A percentile compares a stretch with the other conserved stretches of the same genome.
Conservation (phyloP, 2,329 filamentous ascomycete species). For the Plenodomus biglobosus region DNA sequence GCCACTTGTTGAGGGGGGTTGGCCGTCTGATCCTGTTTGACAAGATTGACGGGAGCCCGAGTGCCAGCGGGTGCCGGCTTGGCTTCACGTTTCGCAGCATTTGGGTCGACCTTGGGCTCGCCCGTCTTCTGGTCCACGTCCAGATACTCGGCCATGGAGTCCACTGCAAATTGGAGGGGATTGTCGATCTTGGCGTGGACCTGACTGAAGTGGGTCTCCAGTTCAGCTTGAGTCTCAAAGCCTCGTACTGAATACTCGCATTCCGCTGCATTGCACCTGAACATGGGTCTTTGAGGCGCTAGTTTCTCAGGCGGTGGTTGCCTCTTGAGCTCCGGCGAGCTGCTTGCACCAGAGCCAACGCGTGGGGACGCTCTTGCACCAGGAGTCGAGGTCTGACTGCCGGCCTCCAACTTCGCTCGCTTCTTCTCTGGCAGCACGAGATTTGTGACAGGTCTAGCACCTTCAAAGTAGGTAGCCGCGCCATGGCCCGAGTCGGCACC, state of each 20-base stretch:
- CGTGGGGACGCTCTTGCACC: constrained; percentile 46
- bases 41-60: constrained; percentile 27
- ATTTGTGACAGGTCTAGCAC: constrained; percentile 56
- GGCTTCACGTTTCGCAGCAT: constrained; percentile 21
- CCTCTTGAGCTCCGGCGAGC: constrained; percentile 52
- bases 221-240: constrained; percentile 56
- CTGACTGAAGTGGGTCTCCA: constrained; percentile 58
- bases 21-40: constrained; percentile 41
- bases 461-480: constrained; percentile 57
- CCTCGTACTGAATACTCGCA: constrained; percentile 59
- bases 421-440: constrained; percentile 61
- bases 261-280: constrained; percentile 55
- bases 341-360: constrained; percentile 38
- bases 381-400: constrained; percentile 48
- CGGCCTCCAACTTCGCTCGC: constrained; percentile 53
- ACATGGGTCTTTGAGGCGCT: constrained; percentile 49
- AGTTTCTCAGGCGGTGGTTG: constrained; percentile 47
- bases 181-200: constrained; percentile 58
- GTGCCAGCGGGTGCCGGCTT: constrained; percentile 26
- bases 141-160: constrained; percentile 55
- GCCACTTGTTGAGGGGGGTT: constrained; percentile 34
- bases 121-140: constrained; percentile 52
- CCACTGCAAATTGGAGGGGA: constrained; percentile 58
- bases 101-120: constrained; percentile 31
- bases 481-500: constrained; percentile 58